These are phyloP conservation scores for Simplicillium sp. DNA, from an alignment of 2,329 filamentous ascomycete species.

Conservation along the genomic window DNA sequence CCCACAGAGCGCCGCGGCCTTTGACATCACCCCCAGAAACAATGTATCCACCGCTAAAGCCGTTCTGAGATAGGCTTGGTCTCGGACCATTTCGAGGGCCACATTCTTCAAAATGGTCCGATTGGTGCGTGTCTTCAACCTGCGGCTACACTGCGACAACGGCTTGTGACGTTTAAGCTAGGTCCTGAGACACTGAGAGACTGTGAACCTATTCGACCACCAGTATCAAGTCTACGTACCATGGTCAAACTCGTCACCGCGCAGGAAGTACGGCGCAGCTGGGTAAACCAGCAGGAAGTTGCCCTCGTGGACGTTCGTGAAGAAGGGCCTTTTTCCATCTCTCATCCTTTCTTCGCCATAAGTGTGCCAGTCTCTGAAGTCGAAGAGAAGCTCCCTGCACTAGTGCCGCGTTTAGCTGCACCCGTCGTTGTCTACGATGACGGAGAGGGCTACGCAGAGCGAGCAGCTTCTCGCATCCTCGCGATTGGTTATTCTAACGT, in stretches of 20 bases:
- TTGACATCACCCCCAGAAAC: no score
- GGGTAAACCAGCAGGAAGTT: constrained; percentile 5
- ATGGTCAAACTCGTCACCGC: constrained; percentile 15
- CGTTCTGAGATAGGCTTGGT: no score
- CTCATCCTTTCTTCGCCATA: constrained; percentile 18
- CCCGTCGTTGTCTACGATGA: constrained; percentile 18
- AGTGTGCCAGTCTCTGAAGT: constrained; percentile 19
- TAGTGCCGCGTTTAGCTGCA: constrained; percentile 16
- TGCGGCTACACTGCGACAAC: no score
- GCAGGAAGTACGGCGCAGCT: constrained; percentile 12
- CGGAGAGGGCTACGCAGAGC: constrained; percentile 16
- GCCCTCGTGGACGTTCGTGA: constrained; percentile 19
- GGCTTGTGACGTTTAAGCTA: no score
- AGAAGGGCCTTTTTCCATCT: constrained; percentile 17
- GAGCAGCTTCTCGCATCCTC: constrained; percentile 11
- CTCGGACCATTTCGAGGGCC: no score
- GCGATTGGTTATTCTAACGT: constrained; percentile 16
- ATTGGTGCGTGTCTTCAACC: constrained; percentile 7
- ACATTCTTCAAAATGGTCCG: no score
- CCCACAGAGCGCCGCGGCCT: no score
- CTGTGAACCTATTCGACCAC: not conserved
- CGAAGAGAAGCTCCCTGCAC: constrained; percentile 13
- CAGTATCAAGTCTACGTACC: not conserved
- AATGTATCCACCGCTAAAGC: no score
- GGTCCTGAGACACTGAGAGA: not conserved